Evolutionary conservation across 495 filamentous ascomycete genomes (phyloP).

Genomic region (Neurospora sp.): DNA sequence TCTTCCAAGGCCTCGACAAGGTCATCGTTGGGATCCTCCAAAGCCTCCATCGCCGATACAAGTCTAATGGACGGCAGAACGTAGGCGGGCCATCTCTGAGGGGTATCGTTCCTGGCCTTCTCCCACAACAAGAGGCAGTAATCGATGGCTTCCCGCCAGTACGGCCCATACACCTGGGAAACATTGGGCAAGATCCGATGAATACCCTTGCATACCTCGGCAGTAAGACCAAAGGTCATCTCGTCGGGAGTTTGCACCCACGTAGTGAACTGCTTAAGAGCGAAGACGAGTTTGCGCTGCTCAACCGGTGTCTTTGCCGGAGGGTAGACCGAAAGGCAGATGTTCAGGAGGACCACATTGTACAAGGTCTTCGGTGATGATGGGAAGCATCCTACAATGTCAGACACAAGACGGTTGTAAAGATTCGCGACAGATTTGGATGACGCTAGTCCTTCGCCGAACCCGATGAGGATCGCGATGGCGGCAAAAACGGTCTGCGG

Average conservation of each 20-base stretch:
- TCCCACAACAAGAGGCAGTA: slow-evolving; percentile 48
- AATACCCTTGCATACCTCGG: slow-evolving; percentile 55
- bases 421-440: slow-evolving; percentile 36
- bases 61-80: slow-evolving; percentile 65
- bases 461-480: slow-evolving; percentile 43
- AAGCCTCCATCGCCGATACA: slow-evolving; percentile 45
- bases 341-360: slow-evolving; percentile 35
- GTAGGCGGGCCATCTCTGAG: slow-evolving; percentile 41
- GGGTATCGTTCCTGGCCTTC: slow-evolving; percentile 24
- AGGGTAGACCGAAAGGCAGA: slow-evolving; percentile 35
- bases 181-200: slow-evolving; percentile 58
- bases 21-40: slow-evolving; percentile 73
- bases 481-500: slow-evolving; percentile 37
- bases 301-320: slow-evolving; percentile 45
- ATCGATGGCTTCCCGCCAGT: slow-evolving; percentile 64
- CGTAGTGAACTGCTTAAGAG: slow-evolving; percentile 64
- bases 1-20: slow-evolving; percentile 61
- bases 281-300: slow-evolving; percentile 71
- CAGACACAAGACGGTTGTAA: slow-evolving; percentile 45
- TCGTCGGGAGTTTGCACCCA: slow-evolving; percentile 52
- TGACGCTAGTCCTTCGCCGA: slow-evolving; percentile 36
- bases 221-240: slow-evolving; percentile 39
- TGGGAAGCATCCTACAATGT: slow-evolving; percentile 34
- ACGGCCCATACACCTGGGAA: slow-evolving; percentile 68
- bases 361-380: slow-evolving; percentile 28